These are phyloP conservation scores for Postia placenta DNA, from an alignment of 768 basidiomycete species.

Conservation along the genomic window DNA sequence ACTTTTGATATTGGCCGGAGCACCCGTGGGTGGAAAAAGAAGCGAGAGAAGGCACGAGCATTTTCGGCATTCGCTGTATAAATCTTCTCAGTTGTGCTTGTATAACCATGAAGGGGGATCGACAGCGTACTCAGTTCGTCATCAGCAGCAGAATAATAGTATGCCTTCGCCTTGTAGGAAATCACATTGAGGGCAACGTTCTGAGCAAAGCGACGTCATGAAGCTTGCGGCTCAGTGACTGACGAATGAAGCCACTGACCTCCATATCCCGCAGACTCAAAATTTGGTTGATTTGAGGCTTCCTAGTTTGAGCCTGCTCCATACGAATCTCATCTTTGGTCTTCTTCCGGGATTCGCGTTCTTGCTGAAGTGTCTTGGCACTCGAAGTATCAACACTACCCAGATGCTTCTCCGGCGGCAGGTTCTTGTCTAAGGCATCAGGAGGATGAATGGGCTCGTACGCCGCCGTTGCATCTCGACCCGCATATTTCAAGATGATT, in stretches of 20 bases:
- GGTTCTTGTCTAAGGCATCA: slow-evolving; percentile 67
- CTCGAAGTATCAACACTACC: slow-evolving; percentile 54
- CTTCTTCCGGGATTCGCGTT: slow-evolving; percentile 39
- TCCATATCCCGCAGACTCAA: slow-evolving; percentile 81
- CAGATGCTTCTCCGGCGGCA: slow-evolving; percentile 66
- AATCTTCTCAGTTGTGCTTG: background rate
- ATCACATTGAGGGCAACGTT: slow-evolving; percentile 67
- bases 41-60: slow-evolving; percentile 70
- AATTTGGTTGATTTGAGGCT: slow-evolving; percentile 64
- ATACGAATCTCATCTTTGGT: slow-evolving; percentile 70
- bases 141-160: slow-evolving; percentile 84
- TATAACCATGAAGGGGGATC: background rate
- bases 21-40: slow-evolving; percentile 85
- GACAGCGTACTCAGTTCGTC: slow-evolving; percentile 74
- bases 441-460: slow-evolving; percentile 85
- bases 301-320: slow-evolving; percentile 49
- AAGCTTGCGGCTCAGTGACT: background rate
- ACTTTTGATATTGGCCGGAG: slow-evolving; percentile 60
- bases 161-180: slow-evolving; percentile 70
- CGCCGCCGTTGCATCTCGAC: slow-evolving; percentile 73
- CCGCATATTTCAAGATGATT: slow-evolving; percentile 81
- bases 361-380: slow-evolving; percentile 44
- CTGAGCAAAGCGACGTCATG: slow-evolving; percentile 27
- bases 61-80: slow-evolving; percentile 59
- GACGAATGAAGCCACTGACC: slow-evolving; percentile 29